Percentiles rank a stretch among this genome's conserved stretches.
Conservation (phyloP, 495 filamentous ascomycete genomes). For the Hypoxylon lienhwacheense region DNA sequence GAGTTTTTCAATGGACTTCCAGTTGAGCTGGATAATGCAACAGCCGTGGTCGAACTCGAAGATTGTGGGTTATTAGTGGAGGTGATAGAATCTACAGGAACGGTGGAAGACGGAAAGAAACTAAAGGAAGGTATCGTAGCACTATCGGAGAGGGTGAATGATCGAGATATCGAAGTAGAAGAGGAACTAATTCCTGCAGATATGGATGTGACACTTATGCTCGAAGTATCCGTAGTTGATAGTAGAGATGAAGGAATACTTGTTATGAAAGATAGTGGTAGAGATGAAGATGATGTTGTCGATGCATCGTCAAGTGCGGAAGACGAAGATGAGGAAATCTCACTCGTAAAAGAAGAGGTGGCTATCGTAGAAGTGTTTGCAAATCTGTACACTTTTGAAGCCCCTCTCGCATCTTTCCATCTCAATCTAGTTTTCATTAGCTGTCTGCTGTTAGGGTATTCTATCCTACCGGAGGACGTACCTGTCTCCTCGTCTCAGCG, state of each 20-base stretch:
- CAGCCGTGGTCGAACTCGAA: slow-evolving; percentile 3
- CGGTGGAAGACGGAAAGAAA: slow-evolving; percentile 37
- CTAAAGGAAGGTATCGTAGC: slow-evolving; percentile 32
- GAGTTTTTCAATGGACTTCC: not conserved
- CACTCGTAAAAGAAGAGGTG: slow-evolving; percentile 14
- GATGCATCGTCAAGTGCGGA: slow-evolving; percentile 4
- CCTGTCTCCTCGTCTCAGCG: slow-evolving; percentile 36
- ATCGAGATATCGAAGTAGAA: slow-evolving; percentile 29
- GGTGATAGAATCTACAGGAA: slow-evolving; percentile 8
- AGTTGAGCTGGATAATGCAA: not conserved
- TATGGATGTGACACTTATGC: slow-evolving; percentile 2
- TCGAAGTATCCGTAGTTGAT: slow-evolving; percentile 6
- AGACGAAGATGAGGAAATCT: slow-evolving; percentile 13
- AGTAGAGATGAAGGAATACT: slow-evolving; percentile 1
- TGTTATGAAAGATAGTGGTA: slow-evolving; percentile 10
- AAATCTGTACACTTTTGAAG: slow-evolving; percentile 25
- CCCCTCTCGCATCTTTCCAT: slow-evolving; percentile 15
- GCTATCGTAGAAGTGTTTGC: slow-evolving; percentile 24
- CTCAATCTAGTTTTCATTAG: slow-evolving; percentile 29
- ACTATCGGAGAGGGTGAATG: slow-evolving; percentile 29
- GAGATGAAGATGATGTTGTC: slow-evolving; percentile 18
- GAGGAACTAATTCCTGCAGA: slow-evolving; percentile 14
- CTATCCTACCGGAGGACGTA: slow-evolving; percentile 20
- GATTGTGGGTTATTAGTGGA: not conserved
- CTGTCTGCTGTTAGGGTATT: not conserved